Conservation (phyloP, 768 basidiomycete species). For the Tricholoma flavovirens region DNA sequence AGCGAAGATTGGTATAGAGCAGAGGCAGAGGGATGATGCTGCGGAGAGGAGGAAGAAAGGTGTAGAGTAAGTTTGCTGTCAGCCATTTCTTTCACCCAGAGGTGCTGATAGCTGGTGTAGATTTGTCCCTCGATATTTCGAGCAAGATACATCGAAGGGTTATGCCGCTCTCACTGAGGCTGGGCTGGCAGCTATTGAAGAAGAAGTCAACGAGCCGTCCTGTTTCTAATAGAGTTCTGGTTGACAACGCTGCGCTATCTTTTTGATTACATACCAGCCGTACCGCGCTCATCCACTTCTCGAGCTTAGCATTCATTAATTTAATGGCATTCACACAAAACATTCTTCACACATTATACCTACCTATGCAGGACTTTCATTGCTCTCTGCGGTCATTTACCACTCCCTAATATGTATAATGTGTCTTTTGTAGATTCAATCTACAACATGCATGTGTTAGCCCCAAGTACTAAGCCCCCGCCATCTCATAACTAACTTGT, state of each 20-base stretch:
- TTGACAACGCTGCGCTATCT: neutral
- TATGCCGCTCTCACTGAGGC: slow-evolving; percentile 61
- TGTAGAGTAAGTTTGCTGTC: slow-evolving; percentile 53
- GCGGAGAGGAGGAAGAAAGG: slow-evolving; percentile 82
- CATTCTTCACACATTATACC: neutral
- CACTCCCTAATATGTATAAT: neutral
- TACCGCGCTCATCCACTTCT: neutral
- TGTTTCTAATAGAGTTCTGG: slow-evolving; percentile 21
- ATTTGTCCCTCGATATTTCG: slow-evolving; percentile 74
- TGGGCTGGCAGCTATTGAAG: slow-evolving; percentile 67
- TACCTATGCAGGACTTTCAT: neutral
- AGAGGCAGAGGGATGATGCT: slow-evolving; percentile 85
- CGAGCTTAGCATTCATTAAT: neutral
- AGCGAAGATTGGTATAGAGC: slow-evolving; percentile 89
- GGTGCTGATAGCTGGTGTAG: slow-evolving; percentile 26
- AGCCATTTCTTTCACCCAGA: neutral
- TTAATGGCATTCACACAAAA: neutral
- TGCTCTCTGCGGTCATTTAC: neutral
- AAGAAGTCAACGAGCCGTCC: slow-evolving; percentile 49
- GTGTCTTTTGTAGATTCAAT: too few species aligned
- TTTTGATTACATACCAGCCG: neutral
- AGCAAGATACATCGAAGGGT: slow-evolving; percentile 60
- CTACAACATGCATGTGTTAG: too few species aligned
- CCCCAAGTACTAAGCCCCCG: too few species aligned
- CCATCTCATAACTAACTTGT: too few species aligned